Evolutionary conservation across 2,329 filamentous ascomycete species (phyloP), one percentile per base, ranked within the genome.

Genomic region (Lachnellula suecica): DNA sequence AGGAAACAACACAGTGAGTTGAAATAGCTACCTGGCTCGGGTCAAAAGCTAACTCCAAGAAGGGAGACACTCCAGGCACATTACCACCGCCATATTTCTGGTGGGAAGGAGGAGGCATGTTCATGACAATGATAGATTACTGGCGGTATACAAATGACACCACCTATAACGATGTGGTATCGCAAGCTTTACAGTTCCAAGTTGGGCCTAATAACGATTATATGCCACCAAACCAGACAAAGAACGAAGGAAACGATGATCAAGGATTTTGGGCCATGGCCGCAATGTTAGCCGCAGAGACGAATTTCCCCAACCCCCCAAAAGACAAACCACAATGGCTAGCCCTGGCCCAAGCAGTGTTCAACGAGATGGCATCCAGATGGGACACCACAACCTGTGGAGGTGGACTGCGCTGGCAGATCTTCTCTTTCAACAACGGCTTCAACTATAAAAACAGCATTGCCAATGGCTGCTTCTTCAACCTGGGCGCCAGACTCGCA

Each of bases 391-490:
- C 75, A 1, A 72, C 81, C 49, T 94, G 90, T 62, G 77, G 75
- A n/a, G 89, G 89, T 44, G 90, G 89, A 4, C 68, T 94, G 52
- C 81, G 88, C 57, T 93, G 89, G 88, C 90, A 96, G 70, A 91
- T 95, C 44, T 93, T 88, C 66, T 76, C 81, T 2, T 91, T 88
- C 75, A 93, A 95, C 66, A 83, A 80, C 31, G 91, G 91, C n/a
- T 95, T 85, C 70, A 79, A 85, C 61, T 91, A 92, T 76, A 93
- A 84, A 63, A 84, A 84, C 56, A 79, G 80, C 17, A 83, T 84
- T 56, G 82, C 81, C 0, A 80, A 83, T 56, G 81, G 78, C 3
- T 80, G 79, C 53, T 82, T 83, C 68, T 83, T 84, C 67, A 79
- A 82, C 46, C 68, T 84, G 4, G 80, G 77, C 13, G 83, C 87